Conservation (phyloP, 176 grass and related monocot species). For the Juncus inflexus region DNA sequence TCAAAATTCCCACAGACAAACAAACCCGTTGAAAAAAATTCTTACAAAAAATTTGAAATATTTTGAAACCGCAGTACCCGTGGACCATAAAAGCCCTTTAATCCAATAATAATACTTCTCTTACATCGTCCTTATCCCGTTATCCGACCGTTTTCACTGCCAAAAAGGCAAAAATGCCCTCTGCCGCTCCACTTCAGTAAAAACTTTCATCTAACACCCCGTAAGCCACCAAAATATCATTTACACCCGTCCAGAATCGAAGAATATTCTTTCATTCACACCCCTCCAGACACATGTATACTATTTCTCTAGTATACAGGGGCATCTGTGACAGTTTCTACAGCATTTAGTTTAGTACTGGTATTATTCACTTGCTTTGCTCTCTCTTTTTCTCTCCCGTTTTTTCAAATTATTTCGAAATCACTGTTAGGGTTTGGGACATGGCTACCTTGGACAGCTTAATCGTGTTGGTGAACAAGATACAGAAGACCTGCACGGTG, state of each 20-base stretch:
- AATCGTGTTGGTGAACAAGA: slow-evolving; percentile 84
- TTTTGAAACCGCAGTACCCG: slow-evolving; percentile 27
- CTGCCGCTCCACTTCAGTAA: background rate
- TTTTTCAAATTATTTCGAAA: slow-evolving; percentile 22
- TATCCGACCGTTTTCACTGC: slow-evolving; percentile 18
- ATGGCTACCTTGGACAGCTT: slow-evolving; percentile 91
- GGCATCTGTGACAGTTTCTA: background rate
- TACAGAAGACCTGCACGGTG: slow-evolving; percentile 92
- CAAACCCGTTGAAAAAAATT: slow-evolving; percentile 20
- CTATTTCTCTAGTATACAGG: background rate
- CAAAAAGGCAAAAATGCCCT: slow-evolving; percentile 24
- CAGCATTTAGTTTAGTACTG: background rate
- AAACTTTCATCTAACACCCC: background rate
- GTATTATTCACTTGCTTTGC: background rate
- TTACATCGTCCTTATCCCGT: background rate
- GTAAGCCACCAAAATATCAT: background rate
- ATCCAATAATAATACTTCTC: no score
- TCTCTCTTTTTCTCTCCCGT: background rate
- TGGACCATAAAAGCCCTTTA: slow-evolving; percentile 1
- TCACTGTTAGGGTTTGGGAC: slow-evolving; percentile 20
- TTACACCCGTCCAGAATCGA: background rate
- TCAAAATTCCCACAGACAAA: background rate
- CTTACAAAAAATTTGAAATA: slow-evolving; percentile 25
- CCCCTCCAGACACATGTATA: background rate
- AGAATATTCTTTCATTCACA: no score